Evolutionary conservation across 805 yeast genomes (phyloP), one percentile per base, ranked within the genome.

Genomic region (Metahyphopichia silvanorum): DNA sequence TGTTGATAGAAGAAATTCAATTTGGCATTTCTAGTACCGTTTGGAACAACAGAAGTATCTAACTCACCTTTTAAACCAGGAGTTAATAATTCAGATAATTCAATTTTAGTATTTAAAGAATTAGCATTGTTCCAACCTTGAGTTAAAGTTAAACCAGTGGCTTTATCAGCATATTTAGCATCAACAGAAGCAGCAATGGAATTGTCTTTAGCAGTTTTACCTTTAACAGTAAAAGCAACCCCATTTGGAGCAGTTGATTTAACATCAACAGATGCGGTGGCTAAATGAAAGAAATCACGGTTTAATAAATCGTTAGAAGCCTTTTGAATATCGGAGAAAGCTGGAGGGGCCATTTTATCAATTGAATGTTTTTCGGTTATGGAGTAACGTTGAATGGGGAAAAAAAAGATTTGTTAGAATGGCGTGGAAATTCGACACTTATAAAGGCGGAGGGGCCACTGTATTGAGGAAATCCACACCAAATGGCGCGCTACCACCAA

Each of bases 81-180:
- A 41, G 96, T 83, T 68, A 91, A 77, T 53, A 87, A 84, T 66
- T 89, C 95, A 39, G 82, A 76, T 55, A 93, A 76, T 74, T 91
- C 97, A 51, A 93, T 76, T 77, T 87, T 91, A 71, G 98, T 86
- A 74, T 79, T 83, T 60, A 93, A 73, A 46, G 83, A 76, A 67
- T 91, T 91, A 65, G 94, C 82, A 53, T 95, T 86, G 72, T 89
- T 82, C 96, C 98, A 89, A 60, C 96, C 96, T 76, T 93, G 98
- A 50, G 96, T 88, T 58, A 93, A 71, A 46, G 96, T 79, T 57
- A 93, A 74, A 45, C 97, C 97, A 42, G 93, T 73, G 43, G 88
- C 76, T 76, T 87, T 87, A 79, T 93, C 98, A 42, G 85, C 69
- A 75, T 82, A 86, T 74, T 86, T 87, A 53, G 94, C 85, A 69